Conservation (phyloP, 2,329 filamentous ascomycete species). For the Fusarium brevicatenulatum region DNA sequence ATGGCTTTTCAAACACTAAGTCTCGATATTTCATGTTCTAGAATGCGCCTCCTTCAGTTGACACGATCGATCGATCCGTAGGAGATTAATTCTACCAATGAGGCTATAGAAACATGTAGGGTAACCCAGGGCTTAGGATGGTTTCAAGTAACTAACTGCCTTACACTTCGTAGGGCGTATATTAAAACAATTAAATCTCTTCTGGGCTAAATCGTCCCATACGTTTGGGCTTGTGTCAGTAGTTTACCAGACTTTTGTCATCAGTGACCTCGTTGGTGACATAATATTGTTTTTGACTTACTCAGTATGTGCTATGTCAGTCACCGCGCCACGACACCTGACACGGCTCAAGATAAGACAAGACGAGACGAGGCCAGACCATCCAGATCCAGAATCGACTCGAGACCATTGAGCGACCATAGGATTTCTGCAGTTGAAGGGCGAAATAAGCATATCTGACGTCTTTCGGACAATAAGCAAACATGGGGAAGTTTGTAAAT, state of each 20-base stretch:
- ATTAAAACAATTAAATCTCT: neutral
- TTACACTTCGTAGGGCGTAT: neutral
- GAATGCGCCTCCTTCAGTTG: neutral
- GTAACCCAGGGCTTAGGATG: neutral
- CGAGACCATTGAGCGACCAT: neutral
- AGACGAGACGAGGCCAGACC: neutral
- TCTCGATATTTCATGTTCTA: neutral
- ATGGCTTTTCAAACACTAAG: neutral
- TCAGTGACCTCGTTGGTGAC: neutral
- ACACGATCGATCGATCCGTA: neutral
- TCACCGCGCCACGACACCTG: neutral
- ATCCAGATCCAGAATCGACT: neutral
- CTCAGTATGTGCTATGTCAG: neutral
- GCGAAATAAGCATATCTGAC: neutral
- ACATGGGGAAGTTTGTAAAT: neutral
- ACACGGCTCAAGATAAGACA: neutral
- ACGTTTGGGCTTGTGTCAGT: neutral
- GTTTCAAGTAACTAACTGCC: neutral
- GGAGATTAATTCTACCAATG: neutral
- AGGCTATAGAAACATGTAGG: neutral
- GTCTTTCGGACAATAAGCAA: neutral
- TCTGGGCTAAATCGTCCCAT: neutral
- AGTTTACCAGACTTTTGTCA: neutral
- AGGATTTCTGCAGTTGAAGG: neutral
- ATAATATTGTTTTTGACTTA: neutral